Evolutionary conservation across 352 stramenopile species (phyloP), one percentile per base, ranked within the genome.

Genomic region (Pythium biforme): DNA sequence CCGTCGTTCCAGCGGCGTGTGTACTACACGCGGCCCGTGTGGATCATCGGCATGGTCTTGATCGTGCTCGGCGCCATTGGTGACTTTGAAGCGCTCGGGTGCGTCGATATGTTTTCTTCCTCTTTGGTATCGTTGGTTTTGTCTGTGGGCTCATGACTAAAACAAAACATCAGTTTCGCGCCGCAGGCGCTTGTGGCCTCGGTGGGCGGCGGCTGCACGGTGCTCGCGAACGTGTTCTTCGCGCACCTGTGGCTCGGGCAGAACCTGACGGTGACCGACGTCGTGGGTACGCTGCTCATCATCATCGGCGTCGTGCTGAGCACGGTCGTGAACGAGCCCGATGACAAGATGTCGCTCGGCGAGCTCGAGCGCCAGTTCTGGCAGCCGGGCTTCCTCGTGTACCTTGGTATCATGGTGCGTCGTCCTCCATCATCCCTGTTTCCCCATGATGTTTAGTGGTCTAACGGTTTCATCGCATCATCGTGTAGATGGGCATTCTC

Each of bases 191-290:
- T 97, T 1, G 88, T 96, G 22, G 88, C 89, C 34, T 86, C 89
- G 0, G 87, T 95, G 9, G 89, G 89, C 5, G 85, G 85, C 15
- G 86, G 87, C 41, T 94, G 87, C 61, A 97, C 89, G 0, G 83
- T 97, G 40, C 73, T 97, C 10, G 85, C 86, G 37, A 97, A 97
- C 55, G 85, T 96, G 4, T 92, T 96, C 57, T 97, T 97, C 55
- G 87, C 85, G 11, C 83, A 94, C 50, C 54, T 91, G 57, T 92
- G 86, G 86, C 77, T 97, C 54, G 83, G 85, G 10, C 83, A 88
- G 70, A 79, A 80, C 41, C 46, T 94, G 55, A 89, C 77, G 39
- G 60, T 72, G 47, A 85, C 77, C 20, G 86, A 94, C 69, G 62
- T 90, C 29, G 39, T 83, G 8, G 86, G 86, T 22, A 94, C 86